Percentiles rank a stretch among this genome's conserved stretches.
These are phyloP conservation scores for Russula olivacea DNA, from an alignment of 768 basidiomycete species.

Conservation along the genomic window DNA sequence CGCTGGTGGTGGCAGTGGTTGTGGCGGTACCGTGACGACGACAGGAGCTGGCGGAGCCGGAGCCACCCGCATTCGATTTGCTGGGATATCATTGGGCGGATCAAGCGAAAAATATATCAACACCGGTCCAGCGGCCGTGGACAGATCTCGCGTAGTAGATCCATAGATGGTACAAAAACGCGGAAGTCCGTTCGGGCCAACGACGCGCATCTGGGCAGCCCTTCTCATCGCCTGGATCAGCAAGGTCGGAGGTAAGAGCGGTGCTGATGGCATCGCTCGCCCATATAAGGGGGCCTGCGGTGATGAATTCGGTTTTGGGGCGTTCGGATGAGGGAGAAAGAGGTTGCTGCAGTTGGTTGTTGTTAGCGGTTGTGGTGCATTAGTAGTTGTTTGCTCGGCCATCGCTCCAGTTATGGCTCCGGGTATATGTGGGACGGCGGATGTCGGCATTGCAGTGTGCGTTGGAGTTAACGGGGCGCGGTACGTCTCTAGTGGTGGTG, in stretches of 20 bases:
- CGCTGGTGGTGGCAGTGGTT: background rate
- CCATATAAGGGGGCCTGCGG: slow-evolving; percentile 60
- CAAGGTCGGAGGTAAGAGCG: slow-evolving; percentile 28
- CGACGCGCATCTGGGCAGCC: slow-evolving; percentile 23
- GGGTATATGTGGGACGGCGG: background rate
- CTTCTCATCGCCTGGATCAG: slow-evolving; percentile 27
- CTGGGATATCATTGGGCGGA: slow-evolving; percentile 37
- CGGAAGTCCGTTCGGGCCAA: slow-evolving; percentile 29
- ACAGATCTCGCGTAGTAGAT: slow-evolving; percentile 47
- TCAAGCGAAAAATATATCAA: slow-evolving; percentile 56
- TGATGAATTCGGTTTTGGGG: slow-evolving; percentile 40
- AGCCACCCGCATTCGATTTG: slow-evolving; percentile 24
- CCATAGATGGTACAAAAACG: slow-evolving; percentile 56
- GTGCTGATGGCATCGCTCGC: slow-evolving; percentile 29
- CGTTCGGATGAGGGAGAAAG: slow-evolving; percentile 52
- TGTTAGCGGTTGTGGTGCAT: background rate
- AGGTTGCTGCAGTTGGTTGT: slow-evolving; percentile 34
- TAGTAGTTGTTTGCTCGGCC: slow-evolving; percentile 5
- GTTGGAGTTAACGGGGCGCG: background rate
- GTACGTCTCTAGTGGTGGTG: background rate
- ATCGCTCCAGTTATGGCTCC: slow-evolving; percentile 24
- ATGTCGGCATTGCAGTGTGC: slow-evolving; percentile 7
- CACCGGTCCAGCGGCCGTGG: slow-evolving; percentile 47
- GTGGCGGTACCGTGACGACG: background rate
- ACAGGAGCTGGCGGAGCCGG: background rate